Evolutionary conservation across 352 stramenopile species (phyloP).

Genomic region (Phytophthora chlamydospora): DNA sequence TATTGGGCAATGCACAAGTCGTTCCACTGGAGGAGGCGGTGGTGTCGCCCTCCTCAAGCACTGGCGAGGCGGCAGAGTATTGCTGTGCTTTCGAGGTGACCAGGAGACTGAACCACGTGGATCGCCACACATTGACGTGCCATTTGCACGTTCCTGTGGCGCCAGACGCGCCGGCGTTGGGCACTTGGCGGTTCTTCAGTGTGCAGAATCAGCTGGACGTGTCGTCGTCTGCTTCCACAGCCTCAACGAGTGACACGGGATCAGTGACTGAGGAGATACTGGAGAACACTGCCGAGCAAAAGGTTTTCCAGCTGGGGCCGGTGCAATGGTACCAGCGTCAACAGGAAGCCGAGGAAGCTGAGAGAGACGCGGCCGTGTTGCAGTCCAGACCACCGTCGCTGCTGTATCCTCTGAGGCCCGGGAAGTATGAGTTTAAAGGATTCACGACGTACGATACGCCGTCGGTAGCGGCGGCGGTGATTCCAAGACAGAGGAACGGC

Average conservation of each 20-base stretch:
- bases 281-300: slow-evolving; percentile 9
- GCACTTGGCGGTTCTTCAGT: slow-evolving; percentile 35
- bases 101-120: slow-evolving; percentile 41
- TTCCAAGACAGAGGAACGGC: slow-evolving; percentile 24
- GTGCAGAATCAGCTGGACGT: slow-evolving; percentile 4
- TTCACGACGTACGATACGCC: slow-evolving; percentile 55
- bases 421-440: slow-evolving; percentile 68
- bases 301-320: slow-evolving; percentile 36
- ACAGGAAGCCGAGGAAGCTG: slow-evolving; percentile 20
- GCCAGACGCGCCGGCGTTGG: slow-evolving; percentile 26
- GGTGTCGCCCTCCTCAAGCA: slow-evolving; percentile 13
- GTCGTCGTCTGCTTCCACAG: slow-evolving; percentile 25
- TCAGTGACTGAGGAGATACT: background rate
- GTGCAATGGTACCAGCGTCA: slow-evolving; percentile 34
- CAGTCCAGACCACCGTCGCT: slow-evolving; percentile 30
- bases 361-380: slow-evolving; percentile 14
- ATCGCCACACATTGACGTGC: slow-evolving; percentile 51
- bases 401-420: slow-evolving; percentile 59
- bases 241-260: slow-evolving; percentile 13
- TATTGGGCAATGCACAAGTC: slow-evolving; percentile 36
- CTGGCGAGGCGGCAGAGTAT: slow-evolving; percentile 32
- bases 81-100: slow-evolving; percentile 58
- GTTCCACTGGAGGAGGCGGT: slow-evolving; percentile 31
- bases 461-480: slow-evolving; percentile 3
- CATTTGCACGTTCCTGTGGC: slow-evolving; percentile 45